These are phyloP conservation scores for Monosporozyma yasuniensis DNA, from an alignment of 805 yeast genomes.

Conservation along the genomic window DNA sequence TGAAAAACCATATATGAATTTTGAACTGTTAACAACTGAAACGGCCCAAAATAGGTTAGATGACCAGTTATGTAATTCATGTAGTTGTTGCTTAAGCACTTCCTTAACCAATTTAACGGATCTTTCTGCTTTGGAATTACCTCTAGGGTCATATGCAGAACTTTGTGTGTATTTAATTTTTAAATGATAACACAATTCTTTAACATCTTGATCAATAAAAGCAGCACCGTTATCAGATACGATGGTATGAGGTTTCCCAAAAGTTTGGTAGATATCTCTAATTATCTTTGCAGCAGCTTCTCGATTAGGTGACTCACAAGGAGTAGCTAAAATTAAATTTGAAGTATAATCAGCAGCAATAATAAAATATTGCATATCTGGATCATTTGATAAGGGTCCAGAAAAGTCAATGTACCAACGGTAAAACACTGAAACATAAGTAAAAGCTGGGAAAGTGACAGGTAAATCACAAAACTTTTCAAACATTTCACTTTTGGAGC, in stretches of 20 bases:
- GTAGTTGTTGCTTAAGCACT: too few relatives aligned
- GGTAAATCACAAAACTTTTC: neutral
- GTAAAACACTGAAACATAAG: neutral
- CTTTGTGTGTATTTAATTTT: too few relatives aligned
- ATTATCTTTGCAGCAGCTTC: neutral
- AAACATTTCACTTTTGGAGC: constrained; percentile 1
- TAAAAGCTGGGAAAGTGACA: neutral
- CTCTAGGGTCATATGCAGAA: too few relatives aligned
- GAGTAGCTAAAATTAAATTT: neutral
- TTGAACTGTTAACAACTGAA: too few relatives aligned
- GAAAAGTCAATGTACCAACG: constrained; percentile 4
- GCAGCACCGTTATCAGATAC: neutral
- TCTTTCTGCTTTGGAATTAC: too few relatives aligned
- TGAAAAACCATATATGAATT: too few relatives aligned
- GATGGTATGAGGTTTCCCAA: neutral
- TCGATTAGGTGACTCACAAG: neutral
- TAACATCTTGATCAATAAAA: too few relatives aligned
- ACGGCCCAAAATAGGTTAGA: too few relatives aligned
- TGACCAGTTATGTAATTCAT: too few relatives aligned
- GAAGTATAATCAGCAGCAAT: constrained; percentile 3
- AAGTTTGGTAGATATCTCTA: neutral
- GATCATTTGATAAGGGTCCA: neutral
- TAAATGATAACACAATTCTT: too few relatives aligned
- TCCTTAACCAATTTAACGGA: too few relatives aligned
- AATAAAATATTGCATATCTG: neutral